Evolutionary conservation across 768 basidiomycete species (phyloP), one percentile per base, ranked within the genome.

Genomic region (Boletus bicolor): DNA sequence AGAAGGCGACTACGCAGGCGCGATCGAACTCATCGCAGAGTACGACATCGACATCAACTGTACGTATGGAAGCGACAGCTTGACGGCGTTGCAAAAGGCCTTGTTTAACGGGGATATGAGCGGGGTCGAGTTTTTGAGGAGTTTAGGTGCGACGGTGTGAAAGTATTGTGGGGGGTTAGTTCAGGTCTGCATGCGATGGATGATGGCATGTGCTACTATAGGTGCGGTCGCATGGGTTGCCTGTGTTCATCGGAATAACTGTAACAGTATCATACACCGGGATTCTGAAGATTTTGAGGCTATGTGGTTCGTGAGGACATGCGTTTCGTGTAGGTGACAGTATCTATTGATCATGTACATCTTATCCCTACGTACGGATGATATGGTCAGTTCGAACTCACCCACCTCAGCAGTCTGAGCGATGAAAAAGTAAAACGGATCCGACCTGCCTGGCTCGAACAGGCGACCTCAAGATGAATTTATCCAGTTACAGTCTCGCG

Each of bases 391-490:
- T 32, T 10, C 10, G 9, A 32, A 32, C 32, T 32, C 32, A 32
- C 32, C 32, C 32, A 10, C 32, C 10, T 32, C 32, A 32, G 28
- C 28, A 30, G 10, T 32, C 14, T 4, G 28, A 30, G 15, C 24
- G 12, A 44, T 7, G 15, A 43, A 24, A 12, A 43, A 7, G 4
- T 7, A 7, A 30, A 30, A 8, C 7, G 7, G 7, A 58, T 72
- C 72, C 71, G 70, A 72, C 69, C 72, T 72, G 71, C 71, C 72
- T 72, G 71, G 71, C 58, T 75, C 72, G 72, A 74, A 76, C 75
- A 75, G 72, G 73, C 72, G 74, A 71, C 75, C 72, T 76, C 72
- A 74, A 73, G 75, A 76, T 75, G 60, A 58, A 49, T 30, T 30
- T 30, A 30, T 30, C 28, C 28, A 30, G 28, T 75, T 76, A 76